phyloP scores from a whole-genome alignment of 805 yeast species.

The Candida sonorensis region DNA sequence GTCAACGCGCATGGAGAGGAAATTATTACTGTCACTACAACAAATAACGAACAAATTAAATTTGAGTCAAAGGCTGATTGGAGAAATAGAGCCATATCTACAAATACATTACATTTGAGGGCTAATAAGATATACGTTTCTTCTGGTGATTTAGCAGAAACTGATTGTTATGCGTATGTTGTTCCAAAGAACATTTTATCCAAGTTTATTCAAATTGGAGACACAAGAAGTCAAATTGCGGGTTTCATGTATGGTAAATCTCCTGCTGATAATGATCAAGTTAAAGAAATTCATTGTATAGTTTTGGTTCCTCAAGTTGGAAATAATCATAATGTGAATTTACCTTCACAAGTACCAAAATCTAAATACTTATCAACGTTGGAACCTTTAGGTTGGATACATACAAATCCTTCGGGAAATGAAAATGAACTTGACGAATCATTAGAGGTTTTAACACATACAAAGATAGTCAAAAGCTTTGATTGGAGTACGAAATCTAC shows the following conservation, averaged over 20 bases:
- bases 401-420: slow-evolving; percentile 68
- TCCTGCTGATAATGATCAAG: slow-evolving; percentile 60
- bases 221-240: slow-evolving; percentile 74
- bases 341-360: slow-evolving; percentile 43
- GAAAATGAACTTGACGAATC: slow-evolving; percentile 50
- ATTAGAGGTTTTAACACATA: slow-evolving; percentile 59
- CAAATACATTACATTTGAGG: slow-evolving; percentile 65
- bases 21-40: slow-evolving; percentile 88
- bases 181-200: slow-evolving; percentile 77
- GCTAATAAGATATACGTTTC: slow-evolving; percentile 69
- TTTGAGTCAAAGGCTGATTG: slow-evolving; percentile 86
- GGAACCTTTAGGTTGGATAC: slow-evolving; percentile 91
- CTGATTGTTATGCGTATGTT: slow-evolving; percentile 58
- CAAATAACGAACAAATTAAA: slow-evolving; percentile 76
- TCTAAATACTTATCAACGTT: slow-evolving; percentile 42
- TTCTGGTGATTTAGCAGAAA: slow-evolving; percentile 49
- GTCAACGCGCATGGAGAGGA: slow-evolving; percentile 95
- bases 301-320: slow-evolving; percentile 89
- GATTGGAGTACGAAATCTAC: slow-evolving; percentile 40
- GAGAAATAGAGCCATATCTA: slow-evolving; percentile 80
- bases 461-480: slow-evolving; percentile 31
- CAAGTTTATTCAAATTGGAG: slow-evolving; percentile 75
- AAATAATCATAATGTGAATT: slow-evolving; percentile 53
- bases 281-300: slow-evolving; percentile 71
- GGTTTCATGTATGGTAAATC: slow-evolving; percentile 77